Percentiles rank a stretch among this genome's conserved stretches.
These are phyloP conservation scores for Arxiozyma bovina DNA, from an alignment of 1,139 yeast species.

Conservation along the genomic window DNA sequence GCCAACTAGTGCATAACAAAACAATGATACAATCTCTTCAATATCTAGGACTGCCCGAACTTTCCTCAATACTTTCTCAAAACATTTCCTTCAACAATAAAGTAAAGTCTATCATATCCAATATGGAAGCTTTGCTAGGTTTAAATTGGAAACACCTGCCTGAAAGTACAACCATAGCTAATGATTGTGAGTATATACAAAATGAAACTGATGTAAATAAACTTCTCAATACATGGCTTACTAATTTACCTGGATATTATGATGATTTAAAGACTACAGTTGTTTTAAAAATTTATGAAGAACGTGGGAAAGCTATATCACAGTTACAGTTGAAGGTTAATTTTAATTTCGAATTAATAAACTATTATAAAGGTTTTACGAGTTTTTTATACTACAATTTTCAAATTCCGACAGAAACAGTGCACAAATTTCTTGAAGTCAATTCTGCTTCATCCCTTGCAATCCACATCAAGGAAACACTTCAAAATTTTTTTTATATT, in stretches of 20 bases:
- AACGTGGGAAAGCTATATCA: not conserved
- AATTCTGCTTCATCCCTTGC: constrained; percentile 53
- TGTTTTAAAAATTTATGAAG: constrained; percentile 32
- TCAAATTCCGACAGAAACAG: constrained; percentile 48
- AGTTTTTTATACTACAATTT: constrained; percentile 46
- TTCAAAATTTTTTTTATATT: constrained; percentile 29
- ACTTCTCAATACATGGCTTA: constrained; percentile 44
- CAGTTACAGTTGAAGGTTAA: constrained; percentile 34
- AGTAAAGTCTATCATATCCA: constrained; percentile 34
- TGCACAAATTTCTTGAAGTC: constrained; percentile 38
- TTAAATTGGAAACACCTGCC: constrained; percentile 67
- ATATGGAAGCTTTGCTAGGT: constrained; percentile 53
- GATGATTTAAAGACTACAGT: constrained; percentile 32
- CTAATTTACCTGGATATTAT: constrained; percentile 9
- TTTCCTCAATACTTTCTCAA: constrained; percentile 44
- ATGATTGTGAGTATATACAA: constrained; percentile 41
- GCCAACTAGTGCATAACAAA: not conserved
- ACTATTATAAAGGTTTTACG: constrained; percentile 45
- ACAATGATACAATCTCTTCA: constrained; percentile 14
- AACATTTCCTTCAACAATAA: constrained; percentile 41
- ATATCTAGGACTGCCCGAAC: constrained; percentile 40
- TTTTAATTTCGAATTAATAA: constrained; percentile 42
- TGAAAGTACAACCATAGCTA: constrained; percentile 55
- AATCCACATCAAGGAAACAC: constrained; percentile 43
- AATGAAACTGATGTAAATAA: constrained; percentile 39